These are phyloP conservation scores for Knoxdaviesia proteae DNA, from an alignment of 2,329 filamentous ascomycete species.

Conservation along the genomic window DNA sequence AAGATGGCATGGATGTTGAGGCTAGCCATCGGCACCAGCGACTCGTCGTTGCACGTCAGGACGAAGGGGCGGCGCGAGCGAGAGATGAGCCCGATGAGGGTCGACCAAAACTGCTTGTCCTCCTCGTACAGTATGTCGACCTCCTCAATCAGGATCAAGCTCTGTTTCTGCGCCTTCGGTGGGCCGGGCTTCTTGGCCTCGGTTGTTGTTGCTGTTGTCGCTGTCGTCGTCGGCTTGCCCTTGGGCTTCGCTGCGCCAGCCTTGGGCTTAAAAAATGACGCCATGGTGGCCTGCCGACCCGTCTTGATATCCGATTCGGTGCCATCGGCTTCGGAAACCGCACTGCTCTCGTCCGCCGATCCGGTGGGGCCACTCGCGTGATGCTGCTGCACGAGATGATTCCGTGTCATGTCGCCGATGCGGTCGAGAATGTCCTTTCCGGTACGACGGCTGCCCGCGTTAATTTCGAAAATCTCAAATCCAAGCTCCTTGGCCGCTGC, in stretches of 20 bases:
- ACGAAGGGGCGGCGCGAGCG: conserved; percentile 84
- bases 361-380: conserved; percentile 5
- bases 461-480: conserved; percentile 92
- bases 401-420: conserved; percentile 91
- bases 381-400: conserved; percentile 57
- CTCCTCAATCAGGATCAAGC: conserved; percentile 82
- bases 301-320: conserved; percentile 38
- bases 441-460: conserved; percentile 60
- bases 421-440: conserved; percentile 80
- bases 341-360: conserved; percentile 9
- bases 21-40: conserved; percentile 51
- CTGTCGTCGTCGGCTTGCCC: conserved; percentile 8
- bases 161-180: conserved; percentile 58
- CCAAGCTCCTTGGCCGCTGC: conserved; percentile 80
- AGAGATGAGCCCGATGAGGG: conserved; percentile 53
- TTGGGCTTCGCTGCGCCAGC: conserved; percentile 11
- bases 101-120: conserved; percentile 86
- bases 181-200: conserved; percentile 10
- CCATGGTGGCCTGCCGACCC: conserved; percentile 60
- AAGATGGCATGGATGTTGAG: conserved; percentile 75
- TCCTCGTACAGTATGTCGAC: conserved; percentile 88
- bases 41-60: conserved; percentile 87
- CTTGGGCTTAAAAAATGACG: conserved; percentile 54
- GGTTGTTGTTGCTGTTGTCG: background rate
- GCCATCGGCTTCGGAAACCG: conserved; percentile 9